Base-by-base conservation (phyloP, 2,329 filamentous ascomycete species). In the Trichoderma breve region DNA sequence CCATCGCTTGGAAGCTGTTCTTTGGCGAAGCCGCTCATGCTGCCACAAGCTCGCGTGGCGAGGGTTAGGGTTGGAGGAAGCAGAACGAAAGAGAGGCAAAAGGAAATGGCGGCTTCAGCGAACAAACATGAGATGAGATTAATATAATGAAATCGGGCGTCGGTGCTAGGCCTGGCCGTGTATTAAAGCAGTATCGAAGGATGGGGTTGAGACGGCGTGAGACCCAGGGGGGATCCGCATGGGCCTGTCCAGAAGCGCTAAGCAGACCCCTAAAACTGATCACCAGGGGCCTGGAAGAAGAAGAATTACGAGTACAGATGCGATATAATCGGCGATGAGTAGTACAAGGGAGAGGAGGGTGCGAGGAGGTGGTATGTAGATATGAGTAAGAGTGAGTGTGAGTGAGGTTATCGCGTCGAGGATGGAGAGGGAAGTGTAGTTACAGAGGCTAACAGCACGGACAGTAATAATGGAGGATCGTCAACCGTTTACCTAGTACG, bases 1-100 rank as follows among this genome's bases (percentile, higher is more conserved):
- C 75, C 73, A 64, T 77, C 74, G 26, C 75, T 71, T 36, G 74
- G 73, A 1, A 76, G 67, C 69, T 75, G 73, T 43, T 75, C 75
- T n/a, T 67, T 61, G 34, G 51, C 14, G 21, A 61, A 67, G 32
- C 26, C 57, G 70, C 30, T 60, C 72, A 73, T 73, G 36, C 36
- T 65, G 66, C 39, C 43, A 21, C 30, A 51, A 62, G 64, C 64
- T 67, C 66, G 57, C n/a, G 24, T 24, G 57, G 39, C 28, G 66
- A 70, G 28, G 57, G n/a, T 62, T 43, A 53, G 66, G 21, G 43
- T 28, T 28, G 11, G 11, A 28, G 24, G 39, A 24, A n/a, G 26
- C 6, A 32, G 63, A 28, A 28, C 14, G 60, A 15, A 28, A n/a
- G 14, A 32, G 47, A 32, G 11, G 66, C 15, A 43, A 51, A 32